Base-by-base conservation (phyloP, 2,329 filamentous ascomycete species). In the Penicillium sp. region DNA sequence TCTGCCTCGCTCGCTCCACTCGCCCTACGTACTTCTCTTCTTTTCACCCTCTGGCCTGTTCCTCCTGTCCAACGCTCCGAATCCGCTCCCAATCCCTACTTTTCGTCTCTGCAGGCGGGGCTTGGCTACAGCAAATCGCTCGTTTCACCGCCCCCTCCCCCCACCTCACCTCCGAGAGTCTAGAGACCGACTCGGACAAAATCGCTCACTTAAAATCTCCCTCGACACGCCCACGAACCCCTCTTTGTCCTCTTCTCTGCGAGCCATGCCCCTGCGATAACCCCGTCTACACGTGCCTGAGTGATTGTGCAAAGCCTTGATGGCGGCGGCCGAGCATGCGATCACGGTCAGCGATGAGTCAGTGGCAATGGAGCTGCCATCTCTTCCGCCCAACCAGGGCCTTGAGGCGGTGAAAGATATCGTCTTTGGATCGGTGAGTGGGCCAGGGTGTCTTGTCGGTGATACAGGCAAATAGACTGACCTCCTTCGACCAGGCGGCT, bases 341-440 rank as follows among this genome's bases (percentile, higher is more conserved):
- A 70, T 72, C 70, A 68, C 72, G 51, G 68, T 72, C 64, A 67
- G 71, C 62, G 72, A 76, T 76, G 75, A 75, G 65, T 64, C 74
- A 53, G 75, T 78, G 71, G 76, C 74, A 50, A 75, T 78, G 71
- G 76, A 78, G 57, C 65, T 78, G 35, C 72, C 76, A 58, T 68
- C 73, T 54, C 68, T 78, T 22, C 74, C 75, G 15, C 74, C 74
- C 54, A 77, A 76, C 58, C 82, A 86, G 69, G 82, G 82, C 52
- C 67, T 82, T 34, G 89, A 95, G 70, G 91, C 91, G 5, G 71
- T 94, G 42, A 93, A 96, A 76, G 93, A 98, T 72, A 86, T 99
- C 57, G 73, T 89, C 11, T 98, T 92, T 75, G 95, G 95, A 74
- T 97, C 94, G 60, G 86, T 93, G 78, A 75, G 88, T 78, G 60